phyloP scores from a whole-genome alignment of 129 eudicot genomes.

The Arctium minus region DNA sequence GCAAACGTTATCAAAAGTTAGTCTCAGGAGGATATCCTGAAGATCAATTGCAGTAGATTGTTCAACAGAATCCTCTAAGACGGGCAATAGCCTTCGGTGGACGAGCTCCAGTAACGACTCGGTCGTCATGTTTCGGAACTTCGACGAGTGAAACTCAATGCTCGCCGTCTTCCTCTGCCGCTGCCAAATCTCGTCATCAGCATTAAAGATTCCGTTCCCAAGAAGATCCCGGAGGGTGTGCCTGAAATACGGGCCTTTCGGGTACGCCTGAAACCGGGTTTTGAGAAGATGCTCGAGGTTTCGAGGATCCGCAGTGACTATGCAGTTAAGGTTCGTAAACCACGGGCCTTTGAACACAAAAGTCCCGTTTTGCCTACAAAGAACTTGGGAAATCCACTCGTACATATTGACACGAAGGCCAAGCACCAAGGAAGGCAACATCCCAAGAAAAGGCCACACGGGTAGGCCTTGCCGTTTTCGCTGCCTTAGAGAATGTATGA shows the following conservation, averaged over 20 bases:
- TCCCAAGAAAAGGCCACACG: conserved; percentile 79
- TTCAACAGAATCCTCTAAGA: conserved; percentile 51
- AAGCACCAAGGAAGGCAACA: conserved; percentile 71
- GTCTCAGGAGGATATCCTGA: conserved; percentile 74
- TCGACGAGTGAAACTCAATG: conserved; percentile 86
- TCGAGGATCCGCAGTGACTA: conserved; percentile 88
- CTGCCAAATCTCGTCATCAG: conserved; percentile 82
- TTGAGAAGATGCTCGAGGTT: conserved; percentile 85
- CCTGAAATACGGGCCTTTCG: conserved; percentile 80
- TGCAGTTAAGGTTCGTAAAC: conserved; percentile 75
- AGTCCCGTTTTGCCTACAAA: conserved; percentile 55
- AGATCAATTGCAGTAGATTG: conserved; percentile 46
- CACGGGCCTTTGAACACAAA: conserved; percentile 74
- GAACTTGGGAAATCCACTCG: conserved; percentile 66
- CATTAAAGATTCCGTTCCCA: conserved; percentile 82
- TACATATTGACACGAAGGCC: conserved; percentile 63
- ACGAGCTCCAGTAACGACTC: conserved; percentile 74
- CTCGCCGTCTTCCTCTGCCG: conserved; percentile 90
- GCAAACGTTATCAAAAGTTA: conserved; percentile 93
- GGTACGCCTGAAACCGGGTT: conserved; percentile 65
- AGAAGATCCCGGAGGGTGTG: conserved; percentile 62
- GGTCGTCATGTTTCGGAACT: conserved; percentile 69
- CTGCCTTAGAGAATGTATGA: conserved; percentile 63
- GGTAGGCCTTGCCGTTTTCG: conserved; percentile 57
- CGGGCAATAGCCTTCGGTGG: conserved; percentile 64